These are phyloP conservation scores for Dentipellis fragilis DNA, from an alignment of 768 basidiomycete genomes.

Conservation along the genomic window DNA sequence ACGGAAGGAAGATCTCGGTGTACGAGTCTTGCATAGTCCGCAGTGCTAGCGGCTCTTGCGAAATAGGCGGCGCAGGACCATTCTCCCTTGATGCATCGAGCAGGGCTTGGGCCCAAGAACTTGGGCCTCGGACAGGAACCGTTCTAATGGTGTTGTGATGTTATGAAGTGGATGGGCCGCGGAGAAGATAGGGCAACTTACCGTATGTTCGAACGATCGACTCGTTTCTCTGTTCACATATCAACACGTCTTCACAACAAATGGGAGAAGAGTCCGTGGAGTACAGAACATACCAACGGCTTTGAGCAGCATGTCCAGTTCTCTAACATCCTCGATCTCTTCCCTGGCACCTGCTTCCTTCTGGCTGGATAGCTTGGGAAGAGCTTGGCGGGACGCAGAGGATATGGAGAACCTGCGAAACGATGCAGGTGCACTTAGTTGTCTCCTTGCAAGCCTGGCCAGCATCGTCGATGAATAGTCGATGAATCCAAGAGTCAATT, in stretches of 20 bases:
- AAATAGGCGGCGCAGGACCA: neutral
- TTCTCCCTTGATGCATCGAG: neutral
- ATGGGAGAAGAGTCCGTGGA: neutral
- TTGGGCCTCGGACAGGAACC: constrained; percentile 1
- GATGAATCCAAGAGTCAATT: no score
- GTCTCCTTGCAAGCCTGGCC: no score
- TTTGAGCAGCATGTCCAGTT: constrained; percentile 5
- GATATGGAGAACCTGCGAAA: neutral
- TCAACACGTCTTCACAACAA: neutral
- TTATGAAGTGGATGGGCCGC: no score
- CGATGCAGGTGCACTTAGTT: no score
- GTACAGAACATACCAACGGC: neutral
- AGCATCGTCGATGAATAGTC: no score
- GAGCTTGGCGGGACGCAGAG: neutral
- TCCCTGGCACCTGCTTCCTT: constrained; percentile 1
- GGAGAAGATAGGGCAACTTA: no score
- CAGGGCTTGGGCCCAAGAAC: constrained; percentile 3
- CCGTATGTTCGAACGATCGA: neutral
- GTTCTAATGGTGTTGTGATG: neutral
- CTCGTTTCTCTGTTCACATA: neutral
- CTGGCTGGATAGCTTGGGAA: neutral
- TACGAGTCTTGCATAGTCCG: constrained; percentile 67
- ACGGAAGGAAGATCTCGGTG: constrained; percentile 54
- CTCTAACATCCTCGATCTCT: constrained; percentile 10
- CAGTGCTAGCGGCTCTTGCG: constrained; percentile 20